Evolutionary conservation across 768 basidiomycete species (phyloP).

Genomic region (Mycena maculata): DNA sequence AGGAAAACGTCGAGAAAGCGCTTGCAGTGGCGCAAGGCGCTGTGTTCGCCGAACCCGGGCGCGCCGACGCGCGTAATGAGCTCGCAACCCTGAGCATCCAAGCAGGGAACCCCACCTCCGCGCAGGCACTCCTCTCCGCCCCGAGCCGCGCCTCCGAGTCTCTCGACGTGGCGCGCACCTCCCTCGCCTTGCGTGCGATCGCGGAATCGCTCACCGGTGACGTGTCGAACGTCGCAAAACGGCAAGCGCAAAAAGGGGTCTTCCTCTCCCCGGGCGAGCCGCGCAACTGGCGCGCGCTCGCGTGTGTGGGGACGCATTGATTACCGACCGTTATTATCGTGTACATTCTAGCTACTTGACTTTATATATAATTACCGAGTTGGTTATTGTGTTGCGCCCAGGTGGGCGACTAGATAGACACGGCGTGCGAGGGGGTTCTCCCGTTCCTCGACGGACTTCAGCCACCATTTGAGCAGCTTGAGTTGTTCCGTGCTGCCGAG

Average conservation of each 20-base stretch:
- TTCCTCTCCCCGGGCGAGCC: slow-evolving; percentile 67
- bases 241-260: slow-evolving; percentile 70
- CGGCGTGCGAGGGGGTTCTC: slow-evolving; percentile 60
- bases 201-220: slow-evolving; percentile 45
- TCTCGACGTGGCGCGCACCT: slow-evolving; percentile 51
- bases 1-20: slow-evolving; percentile 66
- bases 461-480: slow-evolving; percentile 72
- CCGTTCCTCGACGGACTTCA: slow-evolving; percentile 57
- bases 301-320: slow-evolving; percentile 56
- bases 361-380: slow-evolving; percentile 11
- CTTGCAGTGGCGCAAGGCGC: slow-evolving; percentile 66
- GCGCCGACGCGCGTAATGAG: slow-evolving; percentile 58
- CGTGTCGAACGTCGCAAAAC: slow-evolving; percentile 46
- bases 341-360: slow-evolving; percentile 20
- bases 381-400: slow-evolving; percentile 24
- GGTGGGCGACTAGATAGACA: slow-evolving; percentile 55
- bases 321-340: slow-evolving; percentile 33
- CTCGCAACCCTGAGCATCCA: slow-evolving; percentile 70
- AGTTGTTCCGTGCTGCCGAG: slow-evolving; percentile 58
- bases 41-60: slow-evolving; percentile 67
- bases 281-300: slow-evolving; percentile 70
- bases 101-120: slow-evolving; percentile 51
- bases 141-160: slow-evolving; percentile 42
- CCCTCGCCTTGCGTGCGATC: slow-evolving; percentile 64
- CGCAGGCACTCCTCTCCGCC: slow-evolving; percentile 60